Percentiles rank a stretch among this genome's conserved stretches.
These are phyloP conservation scores for Pilatotrama ljubarskyi DNA, from an alignment of 768 basidiomycete species.

Conservation along the genomic window DNA sequence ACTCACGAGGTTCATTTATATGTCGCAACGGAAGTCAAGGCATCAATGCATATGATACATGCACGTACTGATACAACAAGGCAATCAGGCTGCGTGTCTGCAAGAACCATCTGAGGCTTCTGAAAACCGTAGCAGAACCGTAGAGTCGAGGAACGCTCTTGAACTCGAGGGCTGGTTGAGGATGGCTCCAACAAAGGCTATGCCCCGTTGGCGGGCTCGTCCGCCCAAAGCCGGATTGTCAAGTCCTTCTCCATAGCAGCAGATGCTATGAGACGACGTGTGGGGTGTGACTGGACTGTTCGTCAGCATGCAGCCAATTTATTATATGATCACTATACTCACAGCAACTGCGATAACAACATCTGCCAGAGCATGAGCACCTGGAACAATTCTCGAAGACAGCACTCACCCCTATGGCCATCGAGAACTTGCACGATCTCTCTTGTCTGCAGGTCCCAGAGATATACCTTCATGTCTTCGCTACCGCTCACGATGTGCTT, in stretches of 20 bases:
- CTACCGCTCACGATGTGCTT: conserved; percentile 85
- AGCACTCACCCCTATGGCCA: conserved; percentile 73
- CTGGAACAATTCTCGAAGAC: background rate
- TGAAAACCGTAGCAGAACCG: too few species aligned
- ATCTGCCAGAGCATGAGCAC: conserved; percentile 38
- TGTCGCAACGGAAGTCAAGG: too few species aligned
- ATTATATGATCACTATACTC: conserved; percentile 9
- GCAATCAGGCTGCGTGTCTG: too few species aligned
- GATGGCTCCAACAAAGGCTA: too few species aligned
- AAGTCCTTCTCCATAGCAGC: conserved; percentile 90
- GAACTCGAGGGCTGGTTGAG: too few species aligned
- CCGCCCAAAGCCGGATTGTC: conserved; percentile 80
- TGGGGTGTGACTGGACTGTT: conserved; percentile 68
- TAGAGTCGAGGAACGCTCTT: too few species aligned
- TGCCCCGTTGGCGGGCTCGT: conserved; percentile 31
- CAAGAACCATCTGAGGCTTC: too few species aligned
- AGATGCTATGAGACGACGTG: conserved; percentile 73
- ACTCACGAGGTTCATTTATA: too few species aligned
- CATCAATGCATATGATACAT: too few species aligned
- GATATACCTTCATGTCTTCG: conserved; percentile 84
- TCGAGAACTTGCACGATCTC: conserved; percentile 73
- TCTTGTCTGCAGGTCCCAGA: conserved; percentile 89
- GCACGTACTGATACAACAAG: too few species aligned
- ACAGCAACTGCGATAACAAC: conserved; percentile 79
- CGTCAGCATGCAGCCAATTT: conserved; percentile 1